A percentile compares a stretch with the other conserved stretches of the same genome.
Conservation (phyloP, 2,329 filamentous ascomycete species). For the Fusarium solani-melongenae region DNA sequence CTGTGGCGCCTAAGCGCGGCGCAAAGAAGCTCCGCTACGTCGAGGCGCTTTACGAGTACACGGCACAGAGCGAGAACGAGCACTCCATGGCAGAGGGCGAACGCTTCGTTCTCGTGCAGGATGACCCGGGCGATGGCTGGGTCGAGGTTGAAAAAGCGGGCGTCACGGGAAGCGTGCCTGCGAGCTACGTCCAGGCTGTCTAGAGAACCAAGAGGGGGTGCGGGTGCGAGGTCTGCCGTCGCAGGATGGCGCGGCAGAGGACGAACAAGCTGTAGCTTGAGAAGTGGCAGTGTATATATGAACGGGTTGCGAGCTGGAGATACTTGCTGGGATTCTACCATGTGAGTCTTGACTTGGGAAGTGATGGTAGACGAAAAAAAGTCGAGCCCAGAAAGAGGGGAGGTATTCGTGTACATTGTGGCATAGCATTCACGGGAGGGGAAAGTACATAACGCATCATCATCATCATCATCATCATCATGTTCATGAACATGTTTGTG, state of each 20-base stretch:
- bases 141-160: slow-evolving; percentile 95
- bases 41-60: slow-evolving; percentile 92
- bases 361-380: slow-evolving; percentile 14
- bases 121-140: slow-evolving; percentile 94
- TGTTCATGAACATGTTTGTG: slow-evolving; percentile 7
- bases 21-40: slow-evolving; percentile 96
- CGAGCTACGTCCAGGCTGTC: slow-evolving; percentile 88
- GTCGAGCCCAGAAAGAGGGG: neutral
- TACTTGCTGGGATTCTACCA: slow-evolving; percentile 14
- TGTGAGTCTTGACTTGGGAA: neutral
- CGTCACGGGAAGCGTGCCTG: slow-evolving; percentile 87
- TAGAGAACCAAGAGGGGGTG: slow-evolving; percentile 50
- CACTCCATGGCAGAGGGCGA: slow-evolving; percentile 93
- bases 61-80: slow-evolving; percentile 85
- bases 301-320: slow-evolving; percentile 2
- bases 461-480: neutral
- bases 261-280: neutral
- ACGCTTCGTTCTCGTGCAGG: slow-evolving; percentile 87
- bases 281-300: slow-evolving; percentile 25
- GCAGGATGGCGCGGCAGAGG: neutral
- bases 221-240: slow-evolving; percentile 16
- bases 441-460: slow-evolving; percentile 17
- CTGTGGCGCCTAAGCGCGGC: slow-evolving; percentile 88
- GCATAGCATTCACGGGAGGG: slow-evolving; percentile 18
- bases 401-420: slow-evolving; percentile 23